phyloP scores from a whole-genome alignment of 2,329 filamentous ascomycete genomes.

The Colletotrichum karsti region DNA sequence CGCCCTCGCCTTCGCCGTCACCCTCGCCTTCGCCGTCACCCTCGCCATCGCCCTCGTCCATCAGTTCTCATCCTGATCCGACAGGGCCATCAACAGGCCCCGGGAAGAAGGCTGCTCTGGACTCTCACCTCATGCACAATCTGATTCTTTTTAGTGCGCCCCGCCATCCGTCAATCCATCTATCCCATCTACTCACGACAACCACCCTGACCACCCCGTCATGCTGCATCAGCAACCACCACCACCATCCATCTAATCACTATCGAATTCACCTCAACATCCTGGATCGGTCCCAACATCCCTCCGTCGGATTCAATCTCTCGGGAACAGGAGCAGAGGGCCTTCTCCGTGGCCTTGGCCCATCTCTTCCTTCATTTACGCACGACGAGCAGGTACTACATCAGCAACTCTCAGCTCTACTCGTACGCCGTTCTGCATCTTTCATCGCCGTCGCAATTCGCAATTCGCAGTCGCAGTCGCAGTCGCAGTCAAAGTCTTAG shows the following conservation, averaged over 20 bases:
- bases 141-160: not conserved
- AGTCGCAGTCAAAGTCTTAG: not conserved
- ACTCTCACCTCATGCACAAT: conserved; percentile 8
- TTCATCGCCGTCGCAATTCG: no score
- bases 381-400: no score
- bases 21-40: not conserved
- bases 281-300: conserved; percentile 1
- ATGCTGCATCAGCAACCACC: not conserved
- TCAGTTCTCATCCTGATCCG: not conserved
- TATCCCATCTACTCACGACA: conserved; percentile 10
- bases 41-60: not conserved
- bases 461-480: not conserved
- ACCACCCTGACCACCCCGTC: conserved; percentile 1
- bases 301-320: not conserved
- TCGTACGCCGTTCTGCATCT: no score
- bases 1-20: not conserved
- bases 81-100: not conserved
- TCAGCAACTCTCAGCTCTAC: no score
- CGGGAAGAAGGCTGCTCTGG: not conserved
- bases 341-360: not conserved
- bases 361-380: not conserved
- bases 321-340: not conserved
- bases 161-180: not conserved
- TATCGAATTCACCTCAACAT: not conserved
- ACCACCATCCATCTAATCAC: not conserved